Evolutionary conservation across 2,329 filamentous ascomycete species (phyloP).

Genomic region (Talaromyces pinophilus): DNA sequence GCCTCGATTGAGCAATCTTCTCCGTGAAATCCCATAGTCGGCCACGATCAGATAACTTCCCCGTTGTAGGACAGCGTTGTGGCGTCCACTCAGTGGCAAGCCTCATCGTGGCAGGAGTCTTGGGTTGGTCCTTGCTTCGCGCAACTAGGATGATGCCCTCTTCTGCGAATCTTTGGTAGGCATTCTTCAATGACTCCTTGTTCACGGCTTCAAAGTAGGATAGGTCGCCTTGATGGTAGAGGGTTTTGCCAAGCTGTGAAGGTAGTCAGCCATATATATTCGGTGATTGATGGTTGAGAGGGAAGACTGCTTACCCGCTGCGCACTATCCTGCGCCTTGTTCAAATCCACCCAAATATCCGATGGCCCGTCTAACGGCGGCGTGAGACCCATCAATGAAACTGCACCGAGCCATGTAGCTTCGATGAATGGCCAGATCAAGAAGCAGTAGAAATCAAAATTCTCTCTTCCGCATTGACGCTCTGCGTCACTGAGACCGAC

Average conservation of each 20-base stretch:
- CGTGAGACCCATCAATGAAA: conserved; percentile 82
- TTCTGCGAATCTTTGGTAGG: conserved; percentile 82
- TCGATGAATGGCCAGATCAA: conserved; percentile 98
- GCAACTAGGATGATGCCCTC: conserved; percentile 82
- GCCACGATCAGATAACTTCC: conserved; percentile 67
- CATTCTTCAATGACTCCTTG: conserved; percentile 95
- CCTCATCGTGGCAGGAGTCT: conserved; percentile 52
- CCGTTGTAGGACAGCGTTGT: conserved; percentile 61
- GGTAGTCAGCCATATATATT: neutral
- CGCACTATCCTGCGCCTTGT: conserved; percentile 76
- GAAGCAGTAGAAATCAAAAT: conserved; percentile 99
- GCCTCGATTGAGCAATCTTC: conserved; percentile 74
- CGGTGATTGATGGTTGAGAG: neutral
- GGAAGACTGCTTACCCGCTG: conserved; percentile 63
- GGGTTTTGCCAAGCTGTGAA: conserved; percentile 79
- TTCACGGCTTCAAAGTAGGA: conserved; percentile 98
- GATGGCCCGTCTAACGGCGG: conserved; percentile 63
- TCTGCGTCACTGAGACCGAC: conserved; percentile 77
- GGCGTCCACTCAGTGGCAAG: conserved; percentile 76
- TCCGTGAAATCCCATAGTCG: conserved; percentile 91
- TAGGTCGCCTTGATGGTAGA: conserved; percentile 96
- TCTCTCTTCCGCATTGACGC: conserved; percentile 77
- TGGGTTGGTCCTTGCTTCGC: conserved; percentile 60
- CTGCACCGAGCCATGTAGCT: conserved; percentile 85
- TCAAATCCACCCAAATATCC: conserved; percentile 76